Base-by-base conservation (phyloP, 495 filamentous ascomycete genomes). In the Tuber umbilicatum region DNA sequence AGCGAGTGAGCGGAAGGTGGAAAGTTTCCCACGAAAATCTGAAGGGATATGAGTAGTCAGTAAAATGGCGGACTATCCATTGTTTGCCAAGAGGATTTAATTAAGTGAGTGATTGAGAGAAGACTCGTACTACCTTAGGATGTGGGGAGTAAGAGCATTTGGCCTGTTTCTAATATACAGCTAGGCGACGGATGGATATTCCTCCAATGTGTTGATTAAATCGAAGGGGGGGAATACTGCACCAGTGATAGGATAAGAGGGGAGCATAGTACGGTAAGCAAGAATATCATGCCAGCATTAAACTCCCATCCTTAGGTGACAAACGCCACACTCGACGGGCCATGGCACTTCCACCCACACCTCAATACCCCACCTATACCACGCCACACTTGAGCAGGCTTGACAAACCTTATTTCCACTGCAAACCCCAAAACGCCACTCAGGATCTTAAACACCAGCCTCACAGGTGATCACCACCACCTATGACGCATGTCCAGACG, bases 371-470 rank as follows among this genome's bases (percentile, higher is more conserved):
- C 50, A 27, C n/a, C 2, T 10, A 60, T 27, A 16, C n/a, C 21
- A 14, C 50, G 50, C 50, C 50, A 60, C 50, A 31, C 50, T 5
- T 27, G 12, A 31, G n/a, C 50, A 60, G n/a, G n/a, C n/a, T 60
- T 31, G 4, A 60, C 50, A 60, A 60, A 60, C 50, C 50, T 60
- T 60, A 60, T 60, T 60, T 60, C 50, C 50, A 60, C 50, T 27
- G 7, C 50, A 12, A 31, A 14, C n/a, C 2, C 2, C 50, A 31
- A 60, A 60, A 31, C 50, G n/a, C n/a, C 50, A 60, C n/a, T 2
- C n/a, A 16, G n/a, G n/a, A 31, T 31, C 50, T 14, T 16, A 12
- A 60, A 60, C 50, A 60, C n/a, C 50, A 60, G 50, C 50, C 47
- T 10, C 47, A 50, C 47, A 17, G n/a, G 47, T n/a, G 21, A 60